Percentiles rank a stretch among this genome's conserved stretches.
These are phyloP conservation scores for Sambucus nigra DNA, from an alignment of 129 eudicot species.

Conservation along the genomic window DNA sequence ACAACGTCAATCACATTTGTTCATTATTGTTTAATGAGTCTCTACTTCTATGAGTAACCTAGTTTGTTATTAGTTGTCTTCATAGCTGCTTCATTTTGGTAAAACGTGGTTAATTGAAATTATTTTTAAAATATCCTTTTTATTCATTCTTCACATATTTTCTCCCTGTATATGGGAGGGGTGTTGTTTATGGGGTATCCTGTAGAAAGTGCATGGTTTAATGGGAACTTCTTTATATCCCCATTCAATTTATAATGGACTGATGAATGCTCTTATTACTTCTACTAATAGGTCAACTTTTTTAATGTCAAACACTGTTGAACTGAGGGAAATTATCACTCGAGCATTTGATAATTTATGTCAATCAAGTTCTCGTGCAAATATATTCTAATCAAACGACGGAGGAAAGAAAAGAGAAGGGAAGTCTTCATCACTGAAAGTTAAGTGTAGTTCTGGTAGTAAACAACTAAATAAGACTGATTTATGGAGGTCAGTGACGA, in stretches of 20 bases:
- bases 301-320: conserved; percentile 85
- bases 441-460: conserved; percentile 32
- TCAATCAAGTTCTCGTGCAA: conserved; percentile 41
- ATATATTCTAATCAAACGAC: conserved; percentile 28
- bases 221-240: too few relatives aligned
- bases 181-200: too few relatives aligned
- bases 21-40: too few relatives aligned
- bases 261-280: conserved; percentile 3
- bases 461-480: conserved; percentile 42
- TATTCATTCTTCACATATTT: too few relatives aligned
- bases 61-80: too few relatives aligned
- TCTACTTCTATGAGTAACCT: too few relatives aligned
- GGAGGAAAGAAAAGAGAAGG: conserved; percentile 27
- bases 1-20: too few relatives aligned
- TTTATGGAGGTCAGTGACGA: conserved; percentile 65
- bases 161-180: too few relatives aligned
- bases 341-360: conserved; percentile 80
- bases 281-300: conserved; percentile 53
- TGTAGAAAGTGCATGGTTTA: too few relatives aligned
- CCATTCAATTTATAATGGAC: background rate
- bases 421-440: conserved; percentile 19
- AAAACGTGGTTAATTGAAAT: too few relatives aligned
- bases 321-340: conserved; percentile 69
- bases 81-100: too few relatives aligned
- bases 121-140: too few relatives aligned